Base-by-base conservation (phyloP, 805 yeast genomes). In the Saccharomycopsis javanensis region DNA sequence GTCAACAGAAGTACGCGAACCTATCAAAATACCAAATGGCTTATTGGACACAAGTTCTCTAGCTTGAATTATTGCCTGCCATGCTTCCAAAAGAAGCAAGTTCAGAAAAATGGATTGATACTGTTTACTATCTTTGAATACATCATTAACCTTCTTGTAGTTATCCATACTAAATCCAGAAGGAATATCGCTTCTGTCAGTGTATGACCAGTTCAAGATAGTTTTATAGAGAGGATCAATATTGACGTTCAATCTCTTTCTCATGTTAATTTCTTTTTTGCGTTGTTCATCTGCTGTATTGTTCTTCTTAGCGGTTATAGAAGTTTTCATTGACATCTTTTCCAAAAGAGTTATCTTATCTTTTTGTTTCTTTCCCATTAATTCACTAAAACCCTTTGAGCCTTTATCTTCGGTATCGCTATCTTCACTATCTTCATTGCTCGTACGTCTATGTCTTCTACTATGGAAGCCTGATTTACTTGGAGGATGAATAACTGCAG, bases 31-130 rank as follows among this genome's bases (percentile, higher is more conserved):
- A 31, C 77, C 77, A 67, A 91, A 85, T 0, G 96, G 90, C 4
- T 64, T 70, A 35, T 66, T 65, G 8, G 78, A 79, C 15, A 73
- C 71, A 16, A 86, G 80, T 53, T 80, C 81, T 61, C 86, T 82
- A 0, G 94, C 82, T 4, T 88, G 77, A 62, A 82, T 85, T 28
- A 94, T 79, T 0, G 88, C 86, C 65, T 91, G 96, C 97, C 98
- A 95, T 61, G 96, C 87, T 71, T 94, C 99, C 45, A 92, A 71
- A 67, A 91, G 71, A 50, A 94, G 72, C 48, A 94, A 74, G 0
- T 99, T 99, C 62, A 84, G 87, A 68, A 88, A 85, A 1, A 79
- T 75, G 35, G 74, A 72, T 52, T 79, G 79, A 65, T 95, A 94
- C 2, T 86, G 89, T n/a, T 71, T 73, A 4, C 82, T 81, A 54